A percentile compares a stretch with the other conserved stretches of the same genome.
phyloP scores from a whole-genome alignment of 177 flowering plant genomes.

The Telopea speciosissima region DNA sequence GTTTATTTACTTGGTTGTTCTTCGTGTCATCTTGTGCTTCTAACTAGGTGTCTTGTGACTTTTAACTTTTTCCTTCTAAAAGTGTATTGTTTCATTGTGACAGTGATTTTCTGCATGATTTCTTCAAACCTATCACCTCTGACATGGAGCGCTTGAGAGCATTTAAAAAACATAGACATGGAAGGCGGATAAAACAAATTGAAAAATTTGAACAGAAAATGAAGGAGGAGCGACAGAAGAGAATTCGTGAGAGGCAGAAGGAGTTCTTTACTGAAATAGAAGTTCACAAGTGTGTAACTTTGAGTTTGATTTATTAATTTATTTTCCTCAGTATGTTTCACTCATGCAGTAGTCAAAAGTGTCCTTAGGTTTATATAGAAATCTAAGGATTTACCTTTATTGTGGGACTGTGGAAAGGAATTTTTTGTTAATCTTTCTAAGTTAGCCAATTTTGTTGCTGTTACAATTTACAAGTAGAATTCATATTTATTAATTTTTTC shows the following conservation, averaged over 20 bases:
- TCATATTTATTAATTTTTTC: not conserved
- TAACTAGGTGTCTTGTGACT: not conserved
- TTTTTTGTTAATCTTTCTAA: not conserved
- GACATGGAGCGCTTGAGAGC: conserved; percentile 85
- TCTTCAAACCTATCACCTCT: conserved; percentile 65
- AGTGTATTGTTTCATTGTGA: conserved; percentile 12
- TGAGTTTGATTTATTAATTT: not conserved
- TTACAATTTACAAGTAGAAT: not conserved
- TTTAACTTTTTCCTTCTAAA: not conserved
- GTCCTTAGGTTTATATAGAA: not conserved
- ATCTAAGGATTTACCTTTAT: not conserved
- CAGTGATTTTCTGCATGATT: conserved; percentile 88
- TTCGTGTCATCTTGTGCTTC: not conserved
- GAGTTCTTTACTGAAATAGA: conserved; percentile 92
- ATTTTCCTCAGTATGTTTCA: not conserved
- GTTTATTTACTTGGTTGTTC: not conserved
- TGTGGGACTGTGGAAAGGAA: not conserved
- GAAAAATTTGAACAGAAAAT: conserved; percentile 90
- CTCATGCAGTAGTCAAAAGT: not conserved
- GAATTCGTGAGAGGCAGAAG: conserved; percentile 95
- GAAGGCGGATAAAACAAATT: conserved; percentile 81
- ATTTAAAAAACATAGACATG: conserved; percentile 80
- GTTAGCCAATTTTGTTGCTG: not conserved
- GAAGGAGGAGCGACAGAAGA: conserved; percentile 98
- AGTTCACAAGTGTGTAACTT: conserved; percentile 69